Evolutionary conservation across 768 basidiomycete genomes (phyloP).

Genomic region (Panaeolus papilionaceus): DNA sequence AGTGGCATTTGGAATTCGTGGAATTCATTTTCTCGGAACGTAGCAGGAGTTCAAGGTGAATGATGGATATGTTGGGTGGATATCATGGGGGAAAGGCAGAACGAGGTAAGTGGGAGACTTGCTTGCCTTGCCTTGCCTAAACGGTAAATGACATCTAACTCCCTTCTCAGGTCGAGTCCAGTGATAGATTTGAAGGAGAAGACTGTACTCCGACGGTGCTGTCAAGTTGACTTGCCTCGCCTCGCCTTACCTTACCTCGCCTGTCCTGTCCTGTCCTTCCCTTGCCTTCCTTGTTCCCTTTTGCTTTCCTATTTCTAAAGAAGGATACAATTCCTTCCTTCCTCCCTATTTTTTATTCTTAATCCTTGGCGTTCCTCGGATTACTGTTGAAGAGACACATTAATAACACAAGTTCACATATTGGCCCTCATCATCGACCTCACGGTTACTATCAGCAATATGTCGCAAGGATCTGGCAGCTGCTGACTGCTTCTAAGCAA

Average conservation of each 20-base stretch:
- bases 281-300: neutral
- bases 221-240: neutral
- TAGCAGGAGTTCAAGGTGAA: neutral
- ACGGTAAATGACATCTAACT: neutral
- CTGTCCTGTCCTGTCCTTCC: neutral
- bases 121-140: neutral
- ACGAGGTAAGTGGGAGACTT: too few species aligned
- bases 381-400: too few species aligned
- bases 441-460: too few species aligned
- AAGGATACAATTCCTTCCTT: neutral
- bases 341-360: neutral
- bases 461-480: too few species aligned
- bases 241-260: neutral
- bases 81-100: neutral
- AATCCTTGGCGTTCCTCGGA: neutral
- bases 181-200: neutral
- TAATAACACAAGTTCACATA: too few species aligned
- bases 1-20: neutral
- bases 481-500: too few species aligned
- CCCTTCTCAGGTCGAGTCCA: neutral
- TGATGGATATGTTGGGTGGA: neutral
- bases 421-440: too few species aligned
- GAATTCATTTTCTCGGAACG: neutral
- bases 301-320: neutral
- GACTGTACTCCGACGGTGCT: constrained; percentile 11